A percentile compares a stretch with the other conserved stretches of the same genome.
These are phyloP conservation scores for Saccharomyces cerevisiae DNA, from an alignment of 805 yeast genomes.

Conservation along the genomic window DNA sequence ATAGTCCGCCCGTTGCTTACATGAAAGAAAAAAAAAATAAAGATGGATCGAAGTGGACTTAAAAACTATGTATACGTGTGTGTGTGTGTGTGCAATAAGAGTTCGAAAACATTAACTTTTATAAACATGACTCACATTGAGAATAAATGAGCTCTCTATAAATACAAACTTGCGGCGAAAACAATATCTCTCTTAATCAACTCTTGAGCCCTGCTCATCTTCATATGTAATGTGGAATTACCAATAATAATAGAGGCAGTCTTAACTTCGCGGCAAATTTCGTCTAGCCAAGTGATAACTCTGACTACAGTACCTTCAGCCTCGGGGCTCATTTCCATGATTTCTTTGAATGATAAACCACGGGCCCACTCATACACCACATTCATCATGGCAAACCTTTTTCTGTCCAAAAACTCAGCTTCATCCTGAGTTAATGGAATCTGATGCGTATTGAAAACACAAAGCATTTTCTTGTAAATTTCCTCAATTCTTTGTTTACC, in stretches of 20 bases:
- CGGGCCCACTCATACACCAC: conserved; percentile 98
- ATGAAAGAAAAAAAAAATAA: not conserved
- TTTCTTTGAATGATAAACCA: conserved; percentile 84
- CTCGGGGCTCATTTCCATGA: conserved; percentile 80
- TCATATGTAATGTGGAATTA: conserved; percentile 78
- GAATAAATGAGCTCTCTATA: conserved; percentile 31
- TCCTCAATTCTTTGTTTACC: conserved; percentile 62
- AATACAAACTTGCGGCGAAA: conserved; percentile 88
- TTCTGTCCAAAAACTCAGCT: conserved; percentile 69
- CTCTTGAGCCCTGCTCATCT: conserved; percentile 90
- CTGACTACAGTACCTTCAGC: conserved; percentile 96
- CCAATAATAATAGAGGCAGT: conserved; percentile 93
- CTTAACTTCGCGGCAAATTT: conserved; percentile 88
- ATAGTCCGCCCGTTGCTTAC: not conserved
- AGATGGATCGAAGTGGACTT: not conserved
- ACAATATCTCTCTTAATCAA: conserved; percentile 93
- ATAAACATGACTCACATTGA: not conserved
- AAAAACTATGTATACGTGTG: not conserved
- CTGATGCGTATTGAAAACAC: conserved; percentile 56
- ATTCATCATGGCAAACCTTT: conserved; percentile 83
- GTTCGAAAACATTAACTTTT: not conserved
- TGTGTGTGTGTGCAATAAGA: not conserved
- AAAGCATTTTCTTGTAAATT: conserved; percentile 55
- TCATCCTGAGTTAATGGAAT: conserved; percentile 78
- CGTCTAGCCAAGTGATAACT: conserved; percentile 89